Evolutionary conservation across 2,329 filamentous ascomycete genomes (phyloP), one percentile per base, ranked within the genome.

Genomic region (Geosmithia putterillii): DNA sequence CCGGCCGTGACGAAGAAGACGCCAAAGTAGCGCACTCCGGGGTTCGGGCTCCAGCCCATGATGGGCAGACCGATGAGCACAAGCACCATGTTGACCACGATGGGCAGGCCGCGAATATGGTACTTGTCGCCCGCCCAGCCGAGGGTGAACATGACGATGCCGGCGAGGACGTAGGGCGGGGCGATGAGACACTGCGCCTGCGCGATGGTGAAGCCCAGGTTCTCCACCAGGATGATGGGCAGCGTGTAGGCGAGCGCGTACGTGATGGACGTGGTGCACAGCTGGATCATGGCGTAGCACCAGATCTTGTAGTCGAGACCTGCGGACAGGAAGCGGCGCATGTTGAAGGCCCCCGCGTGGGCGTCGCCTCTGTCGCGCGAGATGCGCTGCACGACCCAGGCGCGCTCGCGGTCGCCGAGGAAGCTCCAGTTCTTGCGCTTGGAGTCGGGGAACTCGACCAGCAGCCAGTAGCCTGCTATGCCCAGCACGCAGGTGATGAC

Each of bases 221-320:
- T 71, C 32, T 52, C 52, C 41, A 66, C 60, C 14, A 94, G 74
- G 51, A 92, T 85, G 53, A 89, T 76, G 7, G 86, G 85, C 4
- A 89, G 63, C 55, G 89, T 90, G 59, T 84, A 90, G 2, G 83
- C 81, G 8, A 92, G 73, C 0, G 84, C 78, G 57, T 92, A 92
- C 1, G 73, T 73, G 42, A 85, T 74, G 10, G 83, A 84, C 1
- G 84, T 87, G 2, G 76, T 74, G 58, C 76, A 76, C 63, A 78
- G 76, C 55, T 74, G 75, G 51, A 80, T 67, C 50, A 78, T 51
- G 44, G 70, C 75, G 51, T 79, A 82, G 0, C 59, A 68, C 79
- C 79, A 83, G 45, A 81, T 64, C 57, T 74, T 75, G 64, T 63
- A 69, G 60, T 80, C 73, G 2, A 53, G 46, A 1, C 65, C 70